phyloP scores from a whole-genome alignment of 257 asterid genomes.

The Plantago major region DNA sequence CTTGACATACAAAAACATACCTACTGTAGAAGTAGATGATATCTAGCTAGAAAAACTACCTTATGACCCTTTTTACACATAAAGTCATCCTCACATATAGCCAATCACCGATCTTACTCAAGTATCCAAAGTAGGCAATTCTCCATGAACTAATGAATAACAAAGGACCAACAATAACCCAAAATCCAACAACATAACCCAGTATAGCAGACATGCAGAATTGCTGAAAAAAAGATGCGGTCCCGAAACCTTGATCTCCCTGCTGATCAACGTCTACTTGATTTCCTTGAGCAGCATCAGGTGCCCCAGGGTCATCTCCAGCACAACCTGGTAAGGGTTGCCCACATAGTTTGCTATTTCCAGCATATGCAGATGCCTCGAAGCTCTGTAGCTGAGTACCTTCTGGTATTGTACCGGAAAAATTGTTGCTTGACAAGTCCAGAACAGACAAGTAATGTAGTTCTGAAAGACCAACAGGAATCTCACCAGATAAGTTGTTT shows the following conservation, averaged over 20 bases:
- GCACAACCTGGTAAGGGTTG: conserved; percentile 27
- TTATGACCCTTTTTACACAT: conserved; percentile 1
- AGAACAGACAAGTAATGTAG: too few species aligned
- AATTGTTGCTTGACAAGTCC: too few species aligned
- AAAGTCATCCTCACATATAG: neutral
- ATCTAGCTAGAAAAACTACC: too few species aligned
- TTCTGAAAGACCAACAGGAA: too few species aligned
- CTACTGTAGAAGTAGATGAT: too few species aligned
- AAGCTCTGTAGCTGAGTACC: conserved; percentile 4
- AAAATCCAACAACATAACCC: conserved; percentile 6
- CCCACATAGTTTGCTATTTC: conserved; percentile 32
- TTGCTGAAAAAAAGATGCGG: conserved; percentile 12
- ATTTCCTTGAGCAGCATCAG: neutral
- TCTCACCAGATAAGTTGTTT: too few species aligned
- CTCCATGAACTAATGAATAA: neutral
- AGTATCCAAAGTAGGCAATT: too few species aligned
- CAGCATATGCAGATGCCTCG: conserved; percentile 2
- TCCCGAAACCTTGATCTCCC: conserved; percentile 9
- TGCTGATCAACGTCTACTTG: neutral
- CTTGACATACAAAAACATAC: too few species aligned
- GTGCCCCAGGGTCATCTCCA: neutral
- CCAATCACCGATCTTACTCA: too few species aligned
- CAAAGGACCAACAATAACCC: too few species aligned
- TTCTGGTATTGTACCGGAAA: neutral
- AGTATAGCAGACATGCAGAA: neutral